These are phyloP conservation scores for Plectosphaerella cucumerina DNA, from an alignment of 2,329 filamentous ascomycete genomes.

Conservation along the genomic window DNA sequence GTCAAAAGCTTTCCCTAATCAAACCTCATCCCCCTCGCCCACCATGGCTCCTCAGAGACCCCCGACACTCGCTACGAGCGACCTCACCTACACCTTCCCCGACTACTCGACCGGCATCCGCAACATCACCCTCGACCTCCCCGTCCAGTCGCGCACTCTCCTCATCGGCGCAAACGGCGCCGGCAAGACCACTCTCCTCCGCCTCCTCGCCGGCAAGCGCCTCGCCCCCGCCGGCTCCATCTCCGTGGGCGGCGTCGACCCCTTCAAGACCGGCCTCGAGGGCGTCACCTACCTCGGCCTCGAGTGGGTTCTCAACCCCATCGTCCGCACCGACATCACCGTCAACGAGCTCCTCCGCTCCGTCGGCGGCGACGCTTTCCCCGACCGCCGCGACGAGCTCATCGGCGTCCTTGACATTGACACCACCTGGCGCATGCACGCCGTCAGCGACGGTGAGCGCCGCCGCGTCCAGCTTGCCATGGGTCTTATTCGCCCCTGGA, in stretches of 20 bases:
- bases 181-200: constrained; percentile 93
- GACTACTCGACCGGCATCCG: constrained; percentile 77
- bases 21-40: not conserved
- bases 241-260: constrained; percentile 76
- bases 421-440: constrained; percentile 89
- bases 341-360: constrained; percentile 79
- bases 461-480: constrained; percentile 92
- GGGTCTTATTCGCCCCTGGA: constrained; percentile 90
- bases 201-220: constrained; percentile 90
- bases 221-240: constrained; percentile 76
- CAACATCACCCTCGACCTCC: constrained; percentile 71
- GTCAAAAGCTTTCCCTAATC: not conserved
- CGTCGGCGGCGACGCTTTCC: constrained; percentile 82
- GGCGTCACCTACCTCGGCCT: constrained; percentile 96
- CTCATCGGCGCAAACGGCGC: constrained; percentile 96
- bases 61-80: constrained; percentile 66
- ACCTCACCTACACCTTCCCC: constrained; percentile 84
- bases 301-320: constrained; percentile 97
- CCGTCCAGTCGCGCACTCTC: constrained; percentile 79
- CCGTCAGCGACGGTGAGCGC: constrained; percentile 88
- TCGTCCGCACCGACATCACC: constrained; percentile 91
- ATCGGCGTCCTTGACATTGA: constrained; percentile 89
- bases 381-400: constrained; percentile 79
- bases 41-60: constrained; percentile 24
- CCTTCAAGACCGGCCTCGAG: constrained; percentile 84